Conservation (phyloP, 345 rosid genomes). For the Gynandropsis gynandra region DNA sequence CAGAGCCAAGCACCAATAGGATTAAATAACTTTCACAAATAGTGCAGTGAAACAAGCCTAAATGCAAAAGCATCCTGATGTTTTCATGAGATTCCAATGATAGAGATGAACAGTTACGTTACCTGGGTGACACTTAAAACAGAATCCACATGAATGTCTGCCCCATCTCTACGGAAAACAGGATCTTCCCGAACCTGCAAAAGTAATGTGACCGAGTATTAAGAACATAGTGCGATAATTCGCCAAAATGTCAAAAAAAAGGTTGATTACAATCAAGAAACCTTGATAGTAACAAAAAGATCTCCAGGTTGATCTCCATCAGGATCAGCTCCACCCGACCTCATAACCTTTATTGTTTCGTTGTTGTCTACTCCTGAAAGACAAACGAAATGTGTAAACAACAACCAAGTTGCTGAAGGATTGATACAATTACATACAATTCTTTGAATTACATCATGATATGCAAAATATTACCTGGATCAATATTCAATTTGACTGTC, state of each 20-base stretch:
- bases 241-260: conserved; percentile 4
- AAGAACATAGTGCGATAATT: conserved; percentile 5
- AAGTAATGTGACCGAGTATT: conserved; percentile 2
- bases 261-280: conserved; percentile 20
- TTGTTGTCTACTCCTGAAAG: conserved; percentile 72
- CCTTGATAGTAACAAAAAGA: conserved; percentile 79
- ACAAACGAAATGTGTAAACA: conserved; percentile 8
- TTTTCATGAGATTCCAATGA: not conserved
- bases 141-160: conserved; percentile 80
- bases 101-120: not conserved
- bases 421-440: not conserved
- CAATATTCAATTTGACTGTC: conserved; percentile 70
- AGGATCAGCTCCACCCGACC: conserved; percentile 94
- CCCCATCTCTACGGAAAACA: conserved; percentile 91
- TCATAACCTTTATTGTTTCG: conserved; percentile 64
- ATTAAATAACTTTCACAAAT: conserved; percentile 1
- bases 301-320: conserved; percentile 94
- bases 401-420: not conserved
- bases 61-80: not conserved
- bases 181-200: conserved; percentile 87
- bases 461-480: conserved; percentile 54
- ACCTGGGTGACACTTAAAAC: conserved; percentile 84
- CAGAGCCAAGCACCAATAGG: not conserved
- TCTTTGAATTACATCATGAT: not conserved
- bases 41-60: conserved; percentile 3